A percentile compares a stretch with the other conserved stretches of the same genome.
Conservation (phyloP, 305 asterid genomes). For the Solanum chacoense region DNA sequence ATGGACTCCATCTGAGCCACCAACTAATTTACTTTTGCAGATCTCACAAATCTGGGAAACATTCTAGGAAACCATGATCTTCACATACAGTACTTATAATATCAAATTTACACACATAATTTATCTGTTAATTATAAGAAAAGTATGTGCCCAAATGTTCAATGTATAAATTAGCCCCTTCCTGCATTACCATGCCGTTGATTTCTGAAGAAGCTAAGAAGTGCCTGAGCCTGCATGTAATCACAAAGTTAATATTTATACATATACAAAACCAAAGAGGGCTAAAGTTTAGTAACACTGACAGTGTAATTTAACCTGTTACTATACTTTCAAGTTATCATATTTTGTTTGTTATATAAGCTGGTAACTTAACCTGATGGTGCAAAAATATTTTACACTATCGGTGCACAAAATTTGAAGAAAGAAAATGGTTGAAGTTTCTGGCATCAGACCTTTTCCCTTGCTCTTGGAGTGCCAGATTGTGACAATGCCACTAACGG, state of each 20-base stretch:
- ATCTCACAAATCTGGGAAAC: conserved; percentile 1
- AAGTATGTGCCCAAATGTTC: conserved; percentile 20
- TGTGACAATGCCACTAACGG: conserved; percentile 74
- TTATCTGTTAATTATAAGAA: conserved; percentile 15
- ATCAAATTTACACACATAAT: conserved; percentile 41
- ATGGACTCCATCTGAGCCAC: conserved; percentile 7
- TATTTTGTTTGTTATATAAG: background rate
- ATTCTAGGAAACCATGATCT: conserved; percentile 14
- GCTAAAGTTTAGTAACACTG: background rate
- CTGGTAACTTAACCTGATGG: background rate
- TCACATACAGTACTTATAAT: conserved; percentile 22
- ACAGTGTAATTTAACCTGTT: background rate
- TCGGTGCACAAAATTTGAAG: background rate
- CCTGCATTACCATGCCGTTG: conserved; percentile 73
- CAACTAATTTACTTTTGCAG: background rate
- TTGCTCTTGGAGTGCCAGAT: conserved; percentile 86
- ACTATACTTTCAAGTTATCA: background rate
- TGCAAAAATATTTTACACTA: background rate
- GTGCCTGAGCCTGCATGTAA: conserved; percentile 67
- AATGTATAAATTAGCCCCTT: conserved; percentile 40
- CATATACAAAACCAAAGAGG: background rate
- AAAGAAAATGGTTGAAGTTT: background rate
- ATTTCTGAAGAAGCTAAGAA: conserved; percentile 68
- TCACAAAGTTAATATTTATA: background rate
- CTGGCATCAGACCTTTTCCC: conserved; percentile 53